Conservation (phyloP, 257 asterid genomes). For the Scutellaria barbata region DNA sequence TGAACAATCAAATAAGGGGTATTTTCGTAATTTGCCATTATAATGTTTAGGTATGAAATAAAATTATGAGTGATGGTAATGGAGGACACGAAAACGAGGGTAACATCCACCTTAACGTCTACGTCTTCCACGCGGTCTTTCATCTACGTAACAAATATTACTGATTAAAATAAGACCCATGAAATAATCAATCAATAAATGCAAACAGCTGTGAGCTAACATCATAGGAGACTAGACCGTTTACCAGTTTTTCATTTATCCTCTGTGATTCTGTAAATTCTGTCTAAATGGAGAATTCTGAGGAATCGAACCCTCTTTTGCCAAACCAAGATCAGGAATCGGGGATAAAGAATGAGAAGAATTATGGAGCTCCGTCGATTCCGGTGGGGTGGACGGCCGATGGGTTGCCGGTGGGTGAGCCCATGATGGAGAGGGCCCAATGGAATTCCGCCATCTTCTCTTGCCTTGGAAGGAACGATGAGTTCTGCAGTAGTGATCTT, state of each 20-base stretch:
- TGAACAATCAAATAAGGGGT: too few species aligned
- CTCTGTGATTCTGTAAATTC: constrained; percentile 5
- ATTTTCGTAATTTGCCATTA: too few species aligned
- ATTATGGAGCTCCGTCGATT: constrained; percentile 38
- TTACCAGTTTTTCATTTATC: constrained; percentile 23
- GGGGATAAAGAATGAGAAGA: constrained; percentile 33
- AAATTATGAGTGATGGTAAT: background rate
- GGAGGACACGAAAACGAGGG: background rate
- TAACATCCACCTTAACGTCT: background rate
- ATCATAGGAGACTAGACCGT: background rate
- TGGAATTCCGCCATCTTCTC: constrained; percentile 63
- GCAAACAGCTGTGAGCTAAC: constrained; percentile 17
- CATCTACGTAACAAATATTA: background rate
- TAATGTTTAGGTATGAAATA: too few species aligned
- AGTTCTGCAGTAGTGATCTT: constrained; percentile 70
- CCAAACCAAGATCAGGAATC: constrained; percentile 48
- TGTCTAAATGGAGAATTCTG: constrained; percentile 54
- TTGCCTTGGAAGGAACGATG: constrained; percentile 64
- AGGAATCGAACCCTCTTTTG: constrained; percentile 74
- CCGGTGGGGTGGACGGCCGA: constrained; percentile 79
- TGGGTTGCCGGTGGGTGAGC: constrained; percentile 70
- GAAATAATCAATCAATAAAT: background rate
- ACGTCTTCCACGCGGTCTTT: constrained; percentile 12
- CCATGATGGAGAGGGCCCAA: constrained; percentile 46
- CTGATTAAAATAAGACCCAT: background rate